These are phyloP conservation scores for Closterium sp. DNA, from an alignment of 139 green algal genomes.

Conservation along the genomic window DNA sequence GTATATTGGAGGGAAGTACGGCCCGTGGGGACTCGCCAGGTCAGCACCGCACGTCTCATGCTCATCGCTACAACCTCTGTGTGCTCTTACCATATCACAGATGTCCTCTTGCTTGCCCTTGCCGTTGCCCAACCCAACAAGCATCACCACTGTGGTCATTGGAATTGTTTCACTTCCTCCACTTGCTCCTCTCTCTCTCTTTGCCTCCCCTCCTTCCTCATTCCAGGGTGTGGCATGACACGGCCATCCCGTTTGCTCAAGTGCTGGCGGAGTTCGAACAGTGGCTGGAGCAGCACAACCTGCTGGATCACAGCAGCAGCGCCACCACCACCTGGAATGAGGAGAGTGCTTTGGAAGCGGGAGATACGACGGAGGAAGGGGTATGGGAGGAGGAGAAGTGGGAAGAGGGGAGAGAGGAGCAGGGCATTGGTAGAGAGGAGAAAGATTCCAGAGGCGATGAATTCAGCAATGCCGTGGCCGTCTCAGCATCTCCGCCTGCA, in stretches of 20 bases:
- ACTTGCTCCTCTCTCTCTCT: not conserved
- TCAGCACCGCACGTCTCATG: not conserved
- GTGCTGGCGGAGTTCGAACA: conserved; percentile 34
- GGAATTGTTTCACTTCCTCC: too few relatives aligned
- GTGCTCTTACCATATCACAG: too few relatives aligned
- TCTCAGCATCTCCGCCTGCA: not conserved
- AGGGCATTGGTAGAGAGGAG: too few relatives aligned
- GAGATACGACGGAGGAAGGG: not conserved
- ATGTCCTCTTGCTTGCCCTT: too few relatives aligned
- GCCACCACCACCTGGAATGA: not conserved
- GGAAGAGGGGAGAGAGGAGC: too few relatives aligned
- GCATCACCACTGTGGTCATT: too few relatives aligned
- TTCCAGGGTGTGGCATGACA: conserved; percentile 40
- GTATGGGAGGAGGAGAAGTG: not conserved
- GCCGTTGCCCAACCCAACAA: too few relatives aligned
- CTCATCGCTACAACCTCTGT: too few relatives aligned
- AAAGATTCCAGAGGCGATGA: too few relatives aligned
- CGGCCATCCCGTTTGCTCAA: conserved; percentile 40
- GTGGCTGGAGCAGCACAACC: conserved; percentile 24
- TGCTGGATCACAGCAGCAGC: conserved; percentile 3
- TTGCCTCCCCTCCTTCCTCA: not conserved
- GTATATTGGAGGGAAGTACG: conserved; percentile 45
- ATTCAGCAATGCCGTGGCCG: too few relatives aligned
- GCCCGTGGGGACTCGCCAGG: conserved; percentile 25
- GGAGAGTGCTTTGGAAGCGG: not conserved